Conservation (phyloP, 73 alveolate genomes). For the Paramecium caudatum region DNA sequence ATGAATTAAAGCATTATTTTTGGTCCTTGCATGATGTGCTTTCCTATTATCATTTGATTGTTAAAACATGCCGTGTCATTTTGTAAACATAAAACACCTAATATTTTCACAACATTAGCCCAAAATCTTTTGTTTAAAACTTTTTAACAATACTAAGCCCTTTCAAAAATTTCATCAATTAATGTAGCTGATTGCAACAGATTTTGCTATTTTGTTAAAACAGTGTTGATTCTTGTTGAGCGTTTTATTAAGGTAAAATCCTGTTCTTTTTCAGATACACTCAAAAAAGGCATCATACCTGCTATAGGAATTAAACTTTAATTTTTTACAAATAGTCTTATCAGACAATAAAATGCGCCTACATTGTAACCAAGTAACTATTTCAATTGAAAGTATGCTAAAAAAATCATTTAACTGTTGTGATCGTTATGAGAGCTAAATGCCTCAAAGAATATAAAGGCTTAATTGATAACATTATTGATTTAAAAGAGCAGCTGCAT, state of each 20-base stretch:
- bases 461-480: background rate
- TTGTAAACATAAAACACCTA: constrained; percentile 28
- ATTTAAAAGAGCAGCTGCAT: background rate
- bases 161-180: constrained; percentile 35
- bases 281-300: constrained; percentile 41
- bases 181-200: background rate
- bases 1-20: background rate
- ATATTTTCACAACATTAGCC: constrained; percentile 40
- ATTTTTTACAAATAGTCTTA: constrained; percentile 17
- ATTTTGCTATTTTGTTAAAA: background rate
- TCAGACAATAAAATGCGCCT: constrained; percentile 50
- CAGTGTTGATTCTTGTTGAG: constrained; percentile 27
- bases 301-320: constrained; percentile 39
- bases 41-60: constrained; percentile 31
- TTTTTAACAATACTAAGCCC: background rate
- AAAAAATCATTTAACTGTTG: constrained; percentile 29
- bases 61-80: constrained; percentile 27
- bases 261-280: background rate
- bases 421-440: background rate
- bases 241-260: constrained; percentile 5
- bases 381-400: constrained; percentile 5
- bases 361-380: constrained; percentile 22
- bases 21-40: background rate
- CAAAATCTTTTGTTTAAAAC: background rate
- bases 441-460: constrained; percentile 4